Base-by-base conservation (phyloP, 768 basidiomycete species). In the Lactarius sp. region DNA sequence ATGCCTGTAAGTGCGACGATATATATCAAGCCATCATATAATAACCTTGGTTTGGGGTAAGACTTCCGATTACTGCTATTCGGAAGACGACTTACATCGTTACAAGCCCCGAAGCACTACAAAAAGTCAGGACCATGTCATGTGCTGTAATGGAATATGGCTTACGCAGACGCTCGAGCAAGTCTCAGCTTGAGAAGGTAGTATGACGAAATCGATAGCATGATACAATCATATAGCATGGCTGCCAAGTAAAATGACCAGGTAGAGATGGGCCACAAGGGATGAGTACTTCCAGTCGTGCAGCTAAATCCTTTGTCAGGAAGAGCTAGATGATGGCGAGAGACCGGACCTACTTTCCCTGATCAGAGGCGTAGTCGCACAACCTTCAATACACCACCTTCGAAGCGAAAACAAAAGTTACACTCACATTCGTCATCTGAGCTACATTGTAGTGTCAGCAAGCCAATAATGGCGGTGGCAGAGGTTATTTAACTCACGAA, bases 21-120 rank as follows among this genome's bases (percentile, higher is more conserved):
- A 70, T 86, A 88, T 27, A 81, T 80, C 27, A 88, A 72, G 34
- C 87, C 87, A 65, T 89, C 85, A 60, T 83, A 84, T 4, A 89
- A 74, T 82, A 88, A 84, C 74, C 85, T 88, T 66, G 22, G 10
- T 31, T 12, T 12, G 8, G 5, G 20, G 34, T 61, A 39, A 59
- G 54, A 33, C 31, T 20, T 4, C 20, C 7, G 12, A 10, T 16
- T 41, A 46, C 20, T 20, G 22, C 13, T 31, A 27, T n/a, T 10
- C 4, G 36, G 51, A 27, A 33, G 34, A 39, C 7, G 42, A 63
- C 73, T 6, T 59, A 75, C 73, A 73, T 66, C 52, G 64, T 66
- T 55, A 71, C 52, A 31, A 75, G 64, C 53, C 63, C 64, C 31
- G 66, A 56, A 60, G 73, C 57, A 34, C 73, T 73, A 7, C 20